Conservation (phyloP, 176 grass and related monocot genomes). For the Canna indica region DNA sequence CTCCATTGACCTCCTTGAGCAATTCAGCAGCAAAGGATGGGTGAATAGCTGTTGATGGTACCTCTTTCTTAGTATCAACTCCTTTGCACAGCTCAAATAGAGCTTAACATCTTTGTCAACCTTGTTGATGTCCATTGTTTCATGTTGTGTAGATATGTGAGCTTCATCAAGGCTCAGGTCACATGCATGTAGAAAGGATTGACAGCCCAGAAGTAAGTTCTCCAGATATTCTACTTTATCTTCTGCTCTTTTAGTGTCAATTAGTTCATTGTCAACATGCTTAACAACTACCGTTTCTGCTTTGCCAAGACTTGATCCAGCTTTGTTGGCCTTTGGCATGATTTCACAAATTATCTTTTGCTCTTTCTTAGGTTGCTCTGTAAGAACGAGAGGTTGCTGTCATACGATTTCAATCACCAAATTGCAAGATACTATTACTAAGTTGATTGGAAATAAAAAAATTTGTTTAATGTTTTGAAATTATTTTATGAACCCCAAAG, state of each 20-base stretch:
- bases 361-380: slow-evolving; percentile 27
- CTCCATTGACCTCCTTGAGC: slow-evolving; percentile 6
- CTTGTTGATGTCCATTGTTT: slow-evolving; percentile 4
- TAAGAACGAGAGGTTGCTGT: slow-evolving; percentile 8
- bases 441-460: too few species aligned
- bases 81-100: slow-evolving; percentile 32
- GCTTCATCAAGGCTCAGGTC: neutral
- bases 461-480: too few species aligned
- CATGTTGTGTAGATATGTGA: neutral
- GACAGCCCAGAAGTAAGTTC: slow-evolving; percentile 39
- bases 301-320: too few species aligned
- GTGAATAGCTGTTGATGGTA: slow-evolving; percentile 11
- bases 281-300: neutral
- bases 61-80: slow-evolving; percentile 42
- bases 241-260: slow-evolving; percentile 8
- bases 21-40: slow-evolving; percentile 11
- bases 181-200: slow-evolving; percentile 28
- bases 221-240: slow-evolving; percentile 40
- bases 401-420: neutral
- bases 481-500: too few species aligned
- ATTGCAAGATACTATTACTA: neutral
- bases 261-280: too few species aligned
- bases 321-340: slow-evolving; percentile 17
- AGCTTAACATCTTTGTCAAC: slow-evolving; percentile 23
- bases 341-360: slow-evolving; percentile 26